Evolutionary conservation across 768 basidiomycete species (phyloP), one percentile per base, ranked within the genome.

Genomic region (Lactifluus rugatus): DNA sequence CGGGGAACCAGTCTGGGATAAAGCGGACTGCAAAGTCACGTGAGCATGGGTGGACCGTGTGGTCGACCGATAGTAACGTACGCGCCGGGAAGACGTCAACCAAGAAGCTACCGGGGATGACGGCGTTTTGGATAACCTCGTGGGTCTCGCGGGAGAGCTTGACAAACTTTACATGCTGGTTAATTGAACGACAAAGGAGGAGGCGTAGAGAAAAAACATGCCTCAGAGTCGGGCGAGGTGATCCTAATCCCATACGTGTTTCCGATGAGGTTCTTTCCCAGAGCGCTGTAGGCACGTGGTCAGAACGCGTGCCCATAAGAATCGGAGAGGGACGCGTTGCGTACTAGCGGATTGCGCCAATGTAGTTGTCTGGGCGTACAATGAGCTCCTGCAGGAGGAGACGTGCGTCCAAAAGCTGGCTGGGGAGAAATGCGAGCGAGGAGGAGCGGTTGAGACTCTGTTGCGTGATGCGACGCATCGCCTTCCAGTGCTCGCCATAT

Each of bases 61-160:
- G 37, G 37, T 8, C 34, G 34, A 34, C 8, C 13, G 2, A 11
- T 19, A 7, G 52, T 48, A 25, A 59, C 61, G 53, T 44, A 62
- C 61, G 21, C 7, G 59, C 49, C 1, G 62, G 62, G 39, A 62
- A 61, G 34, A 53, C 49, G 46, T 62, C 62, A 7, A 62, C 62
- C 5, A 62, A 56, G 54, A 62, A 62, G 46, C 60, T 62, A 23
- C 62, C 62, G 49, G 62, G 62, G 25, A 61, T 26, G 46, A 61
- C 62, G 52, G 61, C 61, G 45, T 62, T 62, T 42, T 62, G 61
- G 25, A 62, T 62, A 21, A 62, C 61, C 31, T 62, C 61, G 48
- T 62, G 61, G 4, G 61, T 62, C 28, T 62, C 61, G 1, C 61
- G 57, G 17, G 61, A 62, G 19, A 62, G 53, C 37, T 62, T 62